Conservation (phyloP, 2,329 filamentous ascomycete genomes). For the Dactylonectria estremocensis region DNA sequence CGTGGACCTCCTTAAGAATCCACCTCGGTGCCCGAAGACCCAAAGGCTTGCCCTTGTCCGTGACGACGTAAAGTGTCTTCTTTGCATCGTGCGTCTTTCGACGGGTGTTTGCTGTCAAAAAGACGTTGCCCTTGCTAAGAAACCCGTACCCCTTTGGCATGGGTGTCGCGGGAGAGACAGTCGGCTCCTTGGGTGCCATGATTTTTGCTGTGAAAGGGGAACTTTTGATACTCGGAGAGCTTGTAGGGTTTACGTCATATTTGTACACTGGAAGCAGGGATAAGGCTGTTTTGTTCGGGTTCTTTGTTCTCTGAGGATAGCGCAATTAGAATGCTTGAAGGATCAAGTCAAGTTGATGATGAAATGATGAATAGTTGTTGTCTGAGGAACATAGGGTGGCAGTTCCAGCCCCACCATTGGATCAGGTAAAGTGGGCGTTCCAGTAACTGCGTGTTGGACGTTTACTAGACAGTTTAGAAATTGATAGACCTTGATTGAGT, state of each 20-base stretch:
- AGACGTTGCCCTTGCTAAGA: conserved; percentile 20
- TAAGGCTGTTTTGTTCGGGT: neutral
- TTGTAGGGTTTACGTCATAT: too few species aligned
- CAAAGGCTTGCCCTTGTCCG: neutral
- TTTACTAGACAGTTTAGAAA: neutral
- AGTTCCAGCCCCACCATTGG: neutral
- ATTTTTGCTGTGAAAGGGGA: too few species aligned
- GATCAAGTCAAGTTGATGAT: neutral
- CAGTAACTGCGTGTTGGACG: neutral
- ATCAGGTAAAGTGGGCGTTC: neutral
- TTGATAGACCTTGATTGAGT: neutral
- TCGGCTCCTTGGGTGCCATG: conserved; percentile 10
- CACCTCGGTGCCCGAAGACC: conserved; percentile 22
- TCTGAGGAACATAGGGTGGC: neutral
- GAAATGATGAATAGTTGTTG: neutral
- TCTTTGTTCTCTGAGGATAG: neutral
- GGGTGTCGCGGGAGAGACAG: conserved; percentile 4
- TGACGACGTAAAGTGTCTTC: conserved; percentile 18
- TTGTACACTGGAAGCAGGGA: neutral
- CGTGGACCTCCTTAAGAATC: conserved; percentile 22
- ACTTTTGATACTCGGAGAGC: neutral
- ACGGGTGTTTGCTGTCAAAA: conserved; percentile 19
- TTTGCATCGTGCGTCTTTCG: conserved; percentile 23
- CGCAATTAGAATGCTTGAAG: neutral
- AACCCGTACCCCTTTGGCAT: conserved; percentile 29